Conservation (phyloP, 1,284 basidiomycete genomes). For the Cutaneotrichosporon arboriforme region DNA sequence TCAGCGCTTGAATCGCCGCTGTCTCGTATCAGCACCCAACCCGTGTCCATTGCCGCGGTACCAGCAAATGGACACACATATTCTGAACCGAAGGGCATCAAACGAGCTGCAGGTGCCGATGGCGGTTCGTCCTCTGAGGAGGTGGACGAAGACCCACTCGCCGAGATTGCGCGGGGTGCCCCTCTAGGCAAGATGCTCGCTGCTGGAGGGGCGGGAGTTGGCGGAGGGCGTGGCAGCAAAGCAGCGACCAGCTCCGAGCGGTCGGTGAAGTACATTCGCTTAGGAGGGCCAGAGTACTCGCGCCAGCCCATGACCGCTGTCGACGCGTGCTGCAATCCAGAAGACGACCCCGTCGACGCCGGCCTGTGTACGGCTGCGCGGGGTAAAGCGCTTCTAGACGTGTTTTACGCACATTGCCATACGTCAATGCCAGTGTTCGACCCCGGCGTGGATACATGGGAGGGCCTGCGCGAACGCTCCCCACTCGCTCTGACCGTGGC, state of each 20-base stretch:
- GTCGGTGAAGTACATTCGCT: neutral
- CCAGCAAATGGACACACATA: too few species aligned
- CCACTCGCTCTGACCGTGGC: slow-evolving; percentile 57
- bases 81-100: too few species aligned
- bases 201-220: too few species aligned
- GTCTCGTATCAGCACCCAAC: too few species aligned
- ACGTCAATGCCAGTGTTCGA: slow-evolving; percentile 82
- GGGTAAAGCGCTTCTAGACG: slow-evolving; percentile 67
- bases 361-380: slow-evolving; percentile 67
- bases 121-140: neutral
- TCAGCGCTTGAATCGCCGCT: too few species aligned
- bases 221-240: too few species aligned
- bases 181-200: neutral
- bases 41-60: too few species aligned
- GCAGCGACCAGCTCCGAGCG: neutral
- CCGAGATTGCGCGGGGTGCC: neutral
- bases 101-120: neutral
- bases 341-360: slow-evolving; percentile 32
- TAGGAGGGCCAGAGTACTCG: neutral
- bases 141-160: slow-evolving; percentile 3
- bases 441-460: slow-evolving; percentile 61
- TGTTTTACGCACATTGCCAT: slow-evolving; percentile 72
- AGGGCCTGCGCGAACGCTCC: slow-evolving; percentile 24
- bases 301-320: slow-evolving; percentile 11
- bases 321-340: neutral